Evolutionary conservation across 2,329 filamentous ascomycete species (phyloP).

Genomic region (Aspergillus fijiensis): DNA sequence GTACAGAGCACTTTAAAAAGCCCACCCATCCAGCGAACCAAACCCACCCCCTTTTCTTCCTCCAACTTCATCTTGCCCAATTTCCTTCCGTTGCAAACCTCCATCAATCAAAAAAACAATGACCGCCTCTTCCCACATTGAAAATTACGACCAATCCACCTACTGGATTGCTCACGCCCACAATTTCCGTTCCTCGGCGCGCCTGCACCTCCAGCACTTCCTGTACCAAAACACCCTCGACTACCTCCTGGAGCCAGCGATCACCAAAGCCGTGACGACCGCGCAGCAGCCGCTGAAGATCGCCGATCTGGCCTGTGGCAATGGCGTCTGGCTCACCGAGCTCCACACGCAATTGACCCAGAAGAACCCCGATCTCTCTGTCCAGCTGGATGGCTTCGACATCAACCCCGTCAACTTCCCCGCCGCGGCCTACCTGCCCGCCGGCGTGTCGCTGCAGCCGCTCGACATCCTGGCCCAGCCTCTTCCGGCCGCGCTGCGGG

Average conservation of each 20-base stretch:
- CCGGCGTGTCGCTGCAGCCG: background rate
- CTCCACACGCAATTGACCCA: background rate
- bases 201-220: slow-evolving; percentile 23
- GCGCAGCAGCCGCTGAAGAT: slow-evolving; percentile 1
- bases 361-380: background rate
- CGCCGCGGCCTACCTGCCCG: background rate
- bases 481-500: too few species aligned
- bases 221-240: slow-evolving; percentile 26
- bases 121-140: background rate
- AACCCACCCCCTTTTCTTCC: too few species aligned
- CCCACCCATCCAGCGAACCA: too few species aligned
- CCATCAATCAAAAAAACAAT: too few species aligned
- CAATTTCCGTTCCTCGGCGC: background rate
- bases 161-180: background rate
- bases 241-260: slow-evolving; percentile 19
- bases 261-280: slow-evolving; percentile 12
- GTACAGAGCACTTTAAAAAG: too few species aligned
- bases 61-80: too few species aligned
- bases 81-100: too few species aligned
- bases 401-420: background rate
- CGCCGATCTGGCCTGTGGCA: background rate
- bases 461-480: background rate
- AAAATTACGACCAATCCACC: background rate
- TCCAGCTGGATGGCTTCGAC: background rate
- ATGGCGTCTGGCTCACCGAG: background rate